Conservation (phyloP, 768 basidiomycete species). For the Suillus subaureus region DNA sequence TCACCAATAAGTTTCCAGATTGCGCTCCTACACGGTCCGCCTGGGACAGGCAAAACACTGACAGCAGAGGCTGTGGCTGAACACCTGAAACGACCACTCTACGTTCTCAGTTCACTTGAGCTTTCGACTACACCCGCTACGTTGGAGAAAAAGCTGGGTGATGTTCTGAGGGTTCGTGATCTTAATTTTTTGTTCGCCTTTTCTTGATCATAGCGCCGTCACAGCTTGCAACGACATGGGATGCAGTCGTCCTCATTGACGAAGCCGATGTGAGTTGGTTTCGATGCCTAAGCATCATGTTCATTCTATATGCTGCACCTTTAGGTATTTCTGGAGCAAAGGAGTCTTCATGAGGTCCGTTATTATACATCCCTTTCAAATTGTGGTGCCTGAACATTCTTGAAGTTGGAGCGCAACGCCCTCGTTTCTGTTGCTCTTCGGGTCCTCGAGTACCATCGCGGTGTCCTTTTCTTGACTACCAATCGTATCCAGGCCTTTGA, state of each 20-base stretch:
- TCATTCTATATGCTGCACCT: neutral
- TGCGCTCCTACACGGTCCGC: slow-evolving; percentile 27
- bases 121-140: slow-evolving; percentile 48
- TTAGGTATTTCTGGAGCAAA: slow-evolving; percentile 76
- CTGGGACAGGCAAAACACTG: slow-evolving; percentile 52
- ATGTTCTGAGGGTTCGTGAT: slow-evolving; percentile 20
- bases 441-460: slow-evolving; percentile 62
- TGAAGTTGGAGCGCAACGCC: slow-evolving; percentile 58
- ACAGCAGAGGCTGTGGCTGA: slow-evolving; percentile 63
- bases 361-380: neutral
- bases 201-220: slow-evolving; percentile 41
- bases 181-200: neutral
- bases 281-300: neutral
- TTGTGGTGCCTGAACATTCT: neutral
- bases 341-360: slow-evolving; percentile 53
- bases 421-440: slow-evolving; percentile 73
- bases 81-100: slow-evolving; percentile 53
- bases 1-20: slow-evolving; percentile 17
- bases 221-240: slow-evolving; percentile 60
- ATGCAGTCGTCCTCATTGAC: slow-evolving; percentile 59
- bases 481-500: slow-evolving; percentile 45
- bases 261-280: slow-evolving; percentile 35
- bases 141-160: slow-evolving; percentile 43
- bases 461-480: slow-evolving; percentile 61
- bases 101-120: slow-evolving; percentile 57